These are phyloP conservation scores for Cercospora sp. DNA, from an alignment of 2,329 filamentous ascomycete genomes.

Conservation along the genomic window DNA sequence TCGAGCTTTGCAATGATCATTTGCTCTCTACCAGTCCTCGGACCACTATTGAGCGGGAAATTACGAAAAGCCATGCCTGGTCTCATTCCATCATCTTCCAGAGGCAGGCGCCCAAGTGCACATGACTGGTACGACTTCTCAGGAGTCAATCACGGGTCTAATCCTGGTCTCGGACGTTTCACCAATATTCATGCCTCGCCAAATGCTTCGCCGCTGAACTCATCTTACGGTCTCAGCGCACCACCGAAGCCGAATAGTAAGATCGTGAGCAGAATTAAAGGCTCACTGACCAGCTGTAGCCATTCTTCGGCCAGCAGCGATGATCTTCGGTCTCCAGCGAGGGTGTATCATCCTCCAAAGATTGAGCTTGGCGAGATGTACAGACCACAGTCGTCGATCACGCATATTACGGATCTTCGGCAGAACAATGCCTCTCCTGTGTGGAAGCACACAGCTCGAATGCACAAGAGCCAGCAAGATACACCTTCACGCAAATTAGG, in stretches of 20 bases:
- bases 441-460: slow-evolving; percentile 7
- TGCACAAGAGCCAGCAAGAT: background rate
- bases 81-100: background rate
- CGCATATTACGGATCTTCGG: background rate
- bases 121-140: slow-evolving; percentile 9
- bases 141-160: slow-evolving; percentile 5
- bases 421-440: background rate
- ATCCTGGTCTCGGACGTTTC: slow-evolving; percentile 9
- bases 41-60: slow-evolving; percentile 11
- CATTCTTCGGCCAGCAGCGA: background rate
- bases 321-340: background rate
- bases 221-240: background rate
- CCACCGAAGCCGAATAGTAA: background rate
- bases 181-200: slow-evolving; percentile 15
- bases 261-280: background rate
- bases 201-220: slow-evolving; percentile 9
- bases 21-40: slow-evolving; percentile 32
- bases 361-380: slow-evolving; percentile 13
- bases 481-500: background rate
- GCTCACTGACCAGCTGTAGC: background rate
- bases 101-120: background rate
- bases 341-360: slow-evolving; percentile 4
- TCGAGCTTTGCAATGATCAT: slow-evolving; percentile 31
- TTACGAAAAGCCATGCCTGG: slow-evolving; percentile 12
- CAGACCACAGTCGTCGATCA: slow-evolving; percentile 6